Evolutionary conservation across 495 filamentous ascomycete species (phyloP).

Genomic region (Hypoxylon rickii): DNA sequence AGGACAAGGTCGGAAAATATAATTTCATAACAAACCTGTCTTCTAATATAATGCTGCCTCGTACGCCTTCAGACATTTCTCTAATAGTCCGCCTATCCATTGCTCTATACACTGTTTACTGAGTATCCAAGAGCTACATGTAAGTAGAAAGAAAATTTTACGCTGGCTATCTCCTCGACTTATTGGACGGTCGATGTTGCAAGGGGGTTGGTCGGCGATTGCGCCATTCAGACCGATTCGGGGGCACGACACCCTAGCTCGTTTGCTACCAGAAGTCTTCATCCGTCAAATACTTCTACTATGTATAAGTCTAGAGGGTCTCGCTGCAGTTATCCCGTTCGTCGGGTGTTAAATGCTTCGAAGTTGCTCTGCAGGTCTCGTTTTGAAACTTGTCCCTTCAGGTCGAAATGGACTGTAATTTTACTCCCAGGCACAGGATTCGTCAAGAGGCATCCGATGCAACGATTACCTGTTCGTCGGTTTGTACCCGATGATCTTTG

Average conservation of each 20-base stretch:
- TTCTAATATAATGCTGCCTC: neutral
- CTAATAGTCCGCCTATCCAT: too few relatives aligned
- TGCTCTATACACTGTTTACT: too few relatives aligned
- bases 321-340: slow-evolving; percentile 13
- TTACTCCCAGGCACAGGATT: slow-evolving; percentile 1
- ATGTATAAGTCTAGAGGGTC: slow-evolving; percentile 21
- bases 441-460: slow-evolving; percentile 5
- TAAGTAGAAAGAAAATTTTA: too few relatives aligned
- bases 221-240: too few relatives aligned
- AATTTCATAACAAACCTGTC: neutral
- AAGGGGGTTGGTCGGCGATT: too few relatives aligned
- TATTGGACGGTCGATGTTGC: too few relatives aligned
- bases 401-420: slow-evolving; percentile 14
- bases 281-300: too few relatives aligned
- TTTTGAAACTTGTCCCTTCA: slow-evolving; percentile 29
- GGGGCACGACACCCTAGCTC: slow-evolving; percentile 6
- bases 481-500: slow-evolving; percentile 4
- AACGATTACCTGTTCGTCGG: slow-evolving; percentile 3
- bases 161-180: too few relatives aligned
- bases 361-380: slow-evolving; percentile 20
- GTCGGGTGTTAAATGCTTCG: slow-evolving; percentile 5
- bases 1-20: neutral
- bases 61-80: too few relatives aligned
- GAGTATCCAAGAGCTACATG: too few relatives aligned
- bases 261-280: too few relatives aligned